Evolutionary conservation across 2,329 filamentous ascomycete species (phyloP).

Genomic region (Aspergillus tamarii): DNA sequence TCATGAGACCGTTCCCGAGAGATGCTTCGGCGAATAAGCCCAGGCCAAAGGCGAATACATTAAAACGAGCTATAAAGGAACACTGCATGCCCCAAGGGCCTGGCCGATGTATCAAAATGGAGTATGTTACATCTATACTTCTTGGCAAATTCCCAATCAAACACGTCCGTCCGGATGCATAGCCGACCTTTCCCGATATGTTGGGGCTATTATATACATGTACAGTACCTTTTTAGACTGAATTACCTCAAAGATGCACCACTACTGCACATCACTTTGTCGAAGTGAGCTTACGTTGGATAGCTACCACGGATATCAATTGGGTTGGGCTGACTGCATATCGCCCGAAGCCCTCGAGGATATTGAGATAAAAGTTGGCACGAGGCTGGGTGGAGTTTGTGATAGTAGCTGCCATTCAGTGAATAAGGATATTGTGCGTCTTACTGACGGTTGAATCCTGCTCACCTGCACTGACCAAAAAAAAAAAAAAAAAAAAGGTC

Average conservation of each 20-base stretch:
- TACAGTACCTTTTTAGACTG: background rate
- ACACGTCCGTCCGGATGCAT: background rate
- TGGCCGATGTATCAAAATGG: background rate
- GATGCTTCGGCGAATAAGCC: background rate
- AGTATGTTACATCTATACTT: background rate
- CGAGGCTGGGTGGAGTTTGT: background rate
- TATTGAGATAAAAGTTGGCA: background rate
- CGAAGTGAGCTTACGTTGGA: background rate
- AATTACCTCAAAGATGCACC: background rate
- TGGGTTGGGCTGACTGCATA: background rate
- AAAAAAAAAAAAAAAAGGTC: no score
- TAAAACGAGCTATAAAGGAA: background rate
- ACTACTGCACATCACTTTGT: background rate
- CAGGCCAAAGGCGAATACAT: background rate
- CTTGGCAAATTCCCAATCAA: background rate
- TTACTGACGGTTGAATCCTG: no score
- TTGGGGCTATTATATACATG: background rate
- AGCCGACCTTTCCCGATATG: background rate
- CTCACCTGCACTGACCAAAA: no score
- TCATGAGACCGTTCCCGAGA: background rate
- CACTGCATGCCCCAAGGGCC: background rate
- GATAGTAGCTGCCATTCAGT: no score
- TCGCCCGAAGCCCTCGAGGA: background rate
- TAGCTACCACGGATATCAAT: background rate
- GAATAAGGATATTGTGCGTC: no score